Conservation (phyloP, 306 rosid genomes). For the Dalbergia cultrata region DNA sequence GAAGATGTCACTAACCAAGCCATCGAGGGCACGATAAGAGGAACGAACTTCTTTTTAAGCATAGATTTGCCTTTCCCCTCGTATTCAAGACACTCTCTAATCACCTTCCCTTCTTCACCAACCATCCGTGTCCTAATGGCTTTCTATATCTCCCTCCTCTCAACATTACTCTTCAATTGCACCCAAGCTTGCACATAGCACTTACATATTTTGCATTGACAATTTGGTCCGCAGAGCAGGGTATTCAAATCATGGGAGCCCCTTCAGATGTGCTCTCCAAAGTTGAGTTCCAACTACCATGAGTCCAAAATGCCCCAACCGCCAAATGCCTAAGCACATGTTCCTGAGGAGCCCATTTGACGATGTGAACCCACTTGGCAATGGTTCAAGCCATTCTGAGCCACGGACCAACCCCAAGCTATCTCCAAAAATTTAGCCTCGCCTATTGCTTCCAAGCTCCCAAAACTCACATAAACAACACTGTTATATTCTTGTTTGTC, state of each 20-base stretch:
- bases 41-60: conserved; percentile 49
- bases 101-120: conserved; percentile 52
- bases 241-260: conserved; percentile 71
- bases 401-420: conserved; percentile 60
- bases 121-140: conserved; percentile 47
- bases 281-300: conserved; percentile 73
- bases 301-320: conserved; percentile 68
- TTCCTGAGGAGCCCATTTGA: conserved; percentile 77
- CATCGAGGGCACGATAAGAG: conserved; percentile 39
- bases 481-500: conserved; percentile 48
- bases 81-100: conserved; percentile 56
- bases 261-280: conserved; percentile 66
- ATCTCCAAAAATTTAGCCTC: conserved; percentile 55
- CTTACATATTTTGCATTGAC: conserved; percentile 65
- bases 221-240: conserved; percentile 57
- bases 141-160: conserved; percentile 59
- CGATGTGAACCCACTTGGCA: conserved; percentile 60
- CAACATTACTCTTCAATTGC: conserved; percentile 41
- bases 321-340: conserved; percentile 59
- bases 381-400: conserved; percentile 51
- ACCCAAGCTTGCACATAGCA: conserved; percentile 65
- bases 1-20: conserved; percentile 39
- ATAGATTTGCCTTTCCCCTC: conserved; percentile 52
- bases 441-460: conserved; percentile 51
- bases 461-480: conserved; percentile 70